Evolutionary conservation across 495 filamentous ascomycete genomes (phyloP), one percentile per base, ranked within the genome.

Genomic region (Choiromyces venosus): DNA sequence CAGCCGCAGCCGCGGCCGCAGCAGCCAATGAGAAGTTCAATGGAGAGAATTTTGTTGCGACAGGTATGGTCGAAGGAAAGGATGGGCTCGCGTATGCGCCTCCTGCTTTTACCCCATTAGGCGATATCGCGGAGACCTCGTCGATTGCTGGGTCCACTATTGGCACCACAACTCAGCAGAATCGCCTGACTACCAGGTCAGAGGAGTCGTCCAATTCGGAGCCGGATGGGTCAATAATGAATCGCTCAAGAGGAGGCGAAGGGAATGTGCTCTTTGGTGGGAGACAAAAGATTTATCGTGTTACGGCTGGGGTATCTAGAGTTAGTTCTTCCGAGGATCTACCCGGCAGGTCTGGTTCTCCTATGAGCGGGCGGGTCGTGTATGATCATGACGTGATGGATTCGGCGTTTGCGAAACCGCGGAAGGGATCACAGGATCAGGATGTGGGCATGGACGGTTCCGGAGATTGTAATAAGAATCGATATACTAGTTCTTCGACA

Each of bases 181-280:
- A 80, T 25, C 71, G 79, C 37, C 69, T 78, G 52, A 81, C 79
- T 18, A 38, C 69, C 4, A 77, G 78, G 38, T 81, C 82, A 16
- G 72, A 76, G 16, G 82, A 81, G 56, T 85, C 85, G 0, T 89
- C 90, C 74, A 86, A 84, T 35, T 91, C 90, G 6, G 93, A 97
- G 76, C 93, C 95, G 73, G 84, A 87, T 64, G 90, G 87, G 0
- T 92, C 92, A 79, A 87, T 97, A 19, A 94, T 98, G 90, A 91
- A 86, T 80, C 87, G 95, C 52, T 84, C 88, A n/a, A 90, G 93
- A 77, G 92, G 92, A 14, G 89, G 87, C 1, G 95, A 98, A 83
- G 93, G 94, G 29, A 99, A 98, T 83, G 92, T 92, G 77, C 81
- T 99, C 73, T 99, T 99, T 84, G 95, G 95, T 69, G 95, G 96